Evolutionary conservation across 192 early-diverging fungal species (phyloP), one percentile per base, ranked within the genome.

Genomic region (Coemansia sp.): DNA sequence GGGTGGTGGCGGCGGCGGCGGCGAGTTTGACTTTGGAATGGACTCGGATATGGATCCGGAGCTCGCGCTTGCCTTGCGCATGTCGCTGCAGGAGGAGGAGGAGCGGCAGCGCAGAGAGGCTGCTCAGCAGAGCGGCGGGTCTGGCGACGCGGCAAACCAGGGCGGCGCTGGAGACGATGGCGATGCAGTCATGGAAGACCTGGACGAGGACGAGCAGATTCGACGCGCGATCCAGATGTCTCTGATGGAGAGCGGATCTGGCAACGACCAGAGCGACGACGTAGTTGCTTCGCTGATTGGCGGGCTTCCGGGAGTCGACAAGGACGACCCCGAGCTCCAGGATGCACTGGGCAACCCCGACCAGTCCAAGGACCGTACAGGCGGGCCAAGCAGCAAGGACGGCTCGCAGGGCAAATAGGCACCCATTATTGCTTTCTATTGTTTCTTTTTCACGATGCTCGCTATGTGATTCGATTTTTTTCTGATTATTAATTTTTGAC

Each of bases 1-100:
- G 60, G 89, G 94, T 60, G 89, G 94, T 60, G 91, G 91, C 24
- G 78, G 84, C 16, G 81, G 78, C 18, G 61, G 67, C 47, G 67
- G 48, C 6, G 85, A 78, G 19, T 97, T 92, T 84, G 95, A 94
- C 57, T 95, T 95, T 88, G 93, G 93, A 0, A 91, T 95, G 25
- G 96, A 98, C 67, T 91, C 93, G 34, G 92, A 84, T 58, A 73
- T 95, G 64, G 96, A 98, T 71, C 95, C 94, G 8, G 96, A 97
- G 72, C 71, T 98, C 49, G 96, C 95, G 0, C 48, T 72, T 84
- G 95, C 95, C 1, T 72, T 98, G 56, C 87, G 93, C 62, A 97
- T 98, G 79, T 97, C 95, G 22, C 73, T 97, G 82, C 93, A 95
- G 69, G 96, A 98, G 75, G 96, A 97, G 65, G 87, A 88, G 49